phyloP scores from a whole-genome alignment of 2,329 filamentous ascomycete genomes.

The Lachnellula subtilissima region DNA sequence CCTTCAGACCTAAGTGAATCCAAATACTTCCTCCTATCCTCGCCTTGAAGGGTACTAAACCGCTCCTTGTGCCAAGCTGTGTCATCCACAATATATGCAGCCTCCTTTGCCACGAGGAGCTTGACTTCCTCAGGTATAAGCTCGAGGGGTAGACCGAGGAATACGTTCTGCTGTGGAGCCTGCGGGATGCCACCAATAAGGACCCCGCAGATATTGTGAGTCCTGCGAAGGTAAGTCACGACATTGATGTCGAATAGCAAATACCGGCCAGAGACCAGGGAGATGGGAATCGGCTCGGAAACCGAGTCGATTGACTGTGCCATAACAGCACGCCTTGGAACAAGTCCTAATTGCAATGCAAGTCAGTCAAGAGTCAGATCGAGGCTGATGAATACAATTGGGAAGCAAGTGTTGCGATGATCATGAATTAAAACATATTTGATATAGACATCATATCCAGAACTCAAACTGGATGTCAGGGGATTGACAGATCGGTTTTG shows the following conservation, averaged over 20 bases:
- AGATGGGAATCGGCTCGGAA: conserved; percentile 67
- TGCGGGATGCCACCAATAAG: conserved; percentile 86
- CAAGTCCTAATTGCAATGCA: background rate
- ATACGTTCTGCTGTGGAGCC: conserved; percentile 90
- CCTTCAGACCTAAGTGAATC: conserved; percentile 42
- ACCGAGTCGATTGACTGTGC: conserved; percentile 14
- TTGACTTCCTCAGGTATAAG: conserved; percentile 86
- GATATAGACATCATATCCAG: conserved; percentile 42
- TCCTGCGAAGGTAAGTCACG: conserved; percentile 70
- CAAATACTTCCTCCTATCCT: conserved; percentile 59
- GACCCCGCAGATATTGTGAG: conserved; percentile 80
- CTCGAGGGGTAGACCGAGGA: conserved; percentile 82
- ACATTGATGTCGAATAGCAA: conserved; percentile 84
- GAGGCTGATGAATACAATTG: background rate
- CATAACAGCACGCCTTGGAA: conserved; percentile 9
- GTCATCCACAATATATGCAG: conserved; percentile 80
- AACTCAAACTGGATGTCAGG: conserved; percentile 50
- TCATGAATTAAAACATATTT: conserved; percentile 46
- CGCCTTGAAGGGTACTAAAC: conserved; percentile 53
- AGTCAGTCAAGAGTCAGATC: background rate
- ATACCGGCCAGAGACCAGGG: conserved; percentile 73
- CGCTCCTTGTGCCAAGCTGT: conserved; percentile 61
- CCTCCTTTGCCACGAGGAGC: conserved; percentile 70
- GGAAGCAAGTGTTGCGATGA: conserved; percentile 31
- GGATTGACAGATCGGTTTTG: conserved; percentile 75